These are phyloP conservation scores for Tylopilus sp. DNA, from an alignment of 1,284 basidiomycete species.

Conservation along the genomic window DNA sequence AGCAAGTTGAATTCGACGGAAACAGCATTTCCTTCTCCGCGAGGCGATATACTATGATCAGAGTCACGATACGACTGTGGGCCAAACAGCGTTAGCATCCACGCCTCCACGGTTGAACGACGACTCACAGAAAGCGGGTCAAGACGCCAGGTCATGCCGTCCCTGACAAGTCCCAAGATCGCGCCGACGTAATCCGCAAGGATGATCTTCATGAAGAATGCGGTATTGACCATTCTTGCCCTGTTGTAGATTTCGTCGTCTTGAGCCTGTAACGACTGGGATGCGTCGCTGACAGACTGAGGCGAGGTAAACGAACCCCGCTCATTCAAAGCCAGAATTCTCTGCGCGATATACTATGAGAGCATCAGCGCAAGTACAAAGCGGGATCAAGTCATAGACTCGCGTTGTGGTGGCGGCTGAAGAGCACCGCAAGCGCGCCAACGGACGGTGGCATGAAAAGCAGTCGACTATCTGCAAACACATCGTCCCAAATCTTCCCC, in stretches of 20 bases:
- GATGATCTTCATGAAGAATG: conserved; percentile 78
- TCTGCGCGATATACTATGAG: conserved; percentile 74
- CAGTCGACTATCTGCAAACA: conserved; percentile 76
- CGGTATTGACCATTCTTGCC: conserved; percentile 80
- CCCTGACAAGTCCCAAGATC: conserved; percentile 61
- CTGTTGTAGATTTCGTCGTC: conserved; percentile 84
- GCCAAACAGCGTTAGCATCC: background rate
- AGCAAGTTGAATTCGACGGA: conserved; percentile 82
- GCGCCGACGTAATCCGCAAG: conserved; percentile 73
- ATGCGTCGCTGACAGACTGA: conserved; percentile 39
- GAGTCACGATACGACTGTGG: conserved; percentile 36
- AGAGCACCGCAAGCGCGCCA: conserved; percentile 75
- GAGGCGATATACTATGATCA: conserved; percentile 49
- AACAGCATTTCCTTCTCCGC: conserved; percentile 78
- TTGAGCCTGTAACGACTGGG: conserved; percentile 52
- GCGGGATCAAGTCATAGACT: conserved; percentile 27
- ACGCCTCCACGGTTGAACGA: background rate
- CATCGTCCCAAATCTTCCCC: conserved; percentile 74
- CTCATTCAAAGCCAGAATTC: conserved; percentile 79
- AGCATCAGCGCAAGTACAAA: conserved; percentile 9
- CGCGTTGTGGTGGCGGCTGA: conserved; percentile 83
- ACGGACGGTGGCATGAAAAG: conserved; percentile 81
- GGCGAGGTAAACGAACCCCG: conserved; percentile 50
- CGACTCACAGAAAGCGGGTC: conserved; percentile 56
- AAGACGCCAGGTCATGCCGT: conserved; percentile 59